phyloP scores from a whole-genome alignment of 345 rosid genomes.

The Citrus glauca region DNA sequence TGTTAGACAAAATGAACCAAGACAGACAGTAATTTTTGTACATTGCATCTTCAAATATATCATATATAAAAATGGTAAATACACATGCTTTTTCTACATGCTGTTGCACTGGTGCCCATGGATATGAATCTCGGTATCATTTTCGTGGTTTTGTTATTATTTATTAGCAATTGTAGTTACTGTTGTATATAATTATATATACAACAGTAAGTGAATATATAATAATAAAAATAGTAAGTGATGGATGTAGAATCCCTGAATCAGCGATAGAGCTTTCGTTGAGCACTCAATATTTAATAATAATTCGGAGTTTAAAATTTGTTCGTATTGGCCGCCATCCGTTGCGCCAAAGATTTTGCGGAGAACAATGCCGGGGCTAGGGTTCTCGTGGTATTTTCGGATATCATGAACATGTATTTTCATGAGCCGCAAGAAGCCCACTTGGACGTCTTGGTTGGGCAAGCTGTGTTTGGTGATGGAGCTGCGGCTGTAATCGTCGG shows the following conservation, averaged over 20 bases:
- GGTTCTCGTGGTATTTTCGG: neutral
- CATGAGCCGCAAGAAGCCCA: neutral
- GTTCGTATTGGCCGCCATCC: neutral
- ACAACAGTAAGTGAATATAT: too few relatives aligned
- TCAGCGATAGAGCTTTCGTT: too few relatives aligned
- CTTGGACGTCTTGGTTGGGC: neutral
- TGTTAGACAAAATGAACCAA: neutral
- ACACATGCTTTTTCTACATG: too few relatives aligned
- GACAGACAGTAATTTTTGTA: neutral
- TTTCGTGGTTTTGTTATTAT: too few relatives aligned
- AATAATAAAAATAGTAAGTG: too few relatives aligned
- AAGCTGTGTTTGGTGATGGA: neutral
- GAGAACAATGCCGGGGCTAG: neutral
- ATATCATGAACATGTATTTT: neutral
- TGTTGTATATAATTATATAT: too few relatives aligned
- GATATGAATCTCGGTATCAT: too few relatives aligned
- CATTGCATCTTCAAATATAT: neutral
- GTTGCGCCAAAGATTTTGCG: neutral
- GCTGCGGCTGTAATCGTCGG: neutral
- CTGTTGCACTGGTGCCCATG: too few relatives aligned
- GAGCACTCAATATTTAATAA: too few relatives aligned
- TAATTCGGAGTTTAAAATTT: too few relatives aligned
- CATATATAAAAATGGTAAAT: neutral
- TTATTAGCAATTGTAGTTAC: too few relatives aligned
- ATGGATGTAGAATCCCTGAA: too few relatives aligned